Evolutionary conservation across 257 asterid genomes (phyloP).

Genomic region (Anisodus acutangulus): DNA sequence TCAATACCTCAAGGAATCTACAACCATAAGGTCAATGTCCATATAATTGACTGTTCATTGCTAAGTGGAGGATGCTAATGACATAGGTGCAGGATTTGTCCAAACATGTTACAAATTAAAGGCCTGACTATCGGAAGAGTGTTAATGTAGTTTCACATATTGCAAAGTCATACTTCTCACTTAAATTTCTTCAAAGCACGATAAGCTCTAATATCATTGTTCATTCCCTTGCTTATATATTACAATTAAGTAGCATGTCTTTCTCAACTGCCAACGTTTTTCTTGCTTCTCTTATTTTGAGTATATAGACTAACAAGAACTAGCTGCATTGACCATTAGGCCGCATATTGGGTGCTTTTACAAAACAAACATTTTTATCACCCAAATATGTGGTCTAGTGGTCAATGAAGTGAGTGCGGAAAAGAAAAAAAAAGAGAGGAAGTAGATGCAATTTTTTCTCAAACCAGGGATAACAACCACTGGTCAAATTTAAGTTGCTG

Average conservation of each 20-base stretch:
- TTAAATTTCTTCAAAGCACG: background rate
- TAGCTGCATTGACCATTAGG: background rate
- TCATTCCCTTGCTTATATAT: conserved; percentile 8
- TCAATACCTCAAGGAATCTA: conserved; percentile 39
- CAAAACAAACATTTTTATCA: too few species aligned
- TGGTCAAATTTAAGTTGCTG: background rate
- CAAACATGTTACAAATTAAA: background rate
- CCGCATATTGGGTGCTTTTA: too few species aligned
- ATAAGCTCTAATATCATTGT: background rate
- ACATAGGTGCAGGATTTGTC: conserved; percentile 15
- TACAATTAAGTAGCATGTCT: background rate
- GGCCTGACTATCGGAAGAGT: background rate
- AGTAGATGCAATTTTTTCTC: background rate
- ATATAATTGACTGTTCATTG: conserved; percentile 49
- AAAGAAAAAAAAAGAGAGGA: too few species aligned
- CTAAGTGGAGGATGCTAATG: conserved; percentile 26
- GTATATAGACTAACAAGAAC: background rate
- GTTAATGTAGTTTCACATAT: background rate
- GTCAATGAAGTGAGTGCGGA: too few species aligned
- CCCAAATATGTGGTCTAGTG: too few species aligned
- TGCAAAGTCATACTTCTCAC: background rate
- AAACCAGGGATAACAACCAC: background rate
- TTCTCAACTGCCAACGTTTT: background rate
- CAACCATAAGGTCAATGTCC: conserved; percentile 39
- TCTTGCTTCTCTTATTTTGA: background rate